A percentile compares a stretch with the other conserved stretches of the same genome.
These are phyloP conservation scores for Fusarium sambucinum DNA, from an alignment of 2,329 filamentous ascomycete species.

Conservation along the genomic window DNA sequence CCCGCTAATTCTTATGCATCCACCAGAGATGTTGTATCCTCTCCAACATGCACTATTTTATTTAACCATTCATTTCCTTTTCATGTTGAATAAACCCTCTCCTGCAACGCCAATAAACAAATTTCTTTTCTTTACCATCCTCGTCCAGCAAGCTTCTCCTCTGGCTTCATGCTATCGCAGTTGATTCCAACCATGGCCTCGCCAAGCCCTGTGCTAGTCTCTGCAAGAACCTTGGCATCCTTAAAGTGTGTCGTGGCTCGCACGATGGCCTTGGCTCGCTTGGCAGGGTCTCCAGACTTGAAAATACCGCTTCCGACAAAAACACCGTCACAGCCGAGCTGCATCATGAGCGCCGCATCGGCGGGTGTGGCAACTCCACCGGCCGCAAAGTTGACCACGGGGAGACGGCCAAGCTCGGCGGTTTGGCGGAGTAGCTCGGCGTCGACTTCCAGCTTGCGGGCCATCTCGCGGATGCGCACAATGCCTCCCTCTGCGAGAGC, in stretches of 20 bases:
- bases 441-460: slow-evolving; percentile 84
- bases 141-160: slow-evolving; percentile 84
- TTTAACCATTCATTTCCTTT: slow-evolving; percentile 1
- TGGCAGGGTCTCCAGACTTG: slow-evolving; percentile 91
- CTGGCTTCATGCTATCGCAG: slow-evolving; percentile 79
- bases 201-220: slow-evolving; percentile 89
- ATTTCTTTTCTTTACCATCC: slow-evolving; percentile 74
- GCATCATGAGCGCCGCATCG: slow-evolving; percentile 97
- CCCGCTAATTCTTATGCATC: slow-evolving; percentile 32
- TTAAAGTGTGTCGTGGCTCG: slow-evolving; percentile 92
- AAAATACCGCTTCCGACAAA: slow-evolving; percentile 98
- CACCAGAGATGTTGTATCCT: slow-evolving; percentile 14
- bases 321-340: slow-evolving; percentile 96
- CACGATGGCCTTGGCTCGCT: slow-evolving; percentile 94
- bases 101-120: slow-evolving; percentile 25
- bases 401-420: slow-evolving; percentile 86
- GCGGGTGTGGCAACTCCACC: slow-evolving; percentile 99
- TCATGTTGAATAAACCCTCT: slow-evolving; percentile 31
- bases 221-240: slow-evolving; percentile 85
- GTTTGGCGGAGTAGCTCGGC: slow-evolving; percentile 86
- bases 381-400: slow-evolving; percentile 97
- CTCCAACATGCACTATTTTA: not conserved
- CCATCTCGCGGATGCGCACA: slow-evolving; percentile 73
- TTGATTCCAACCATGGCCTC: slow-evolving; percentile 99
- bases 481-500: slow-evolving; percentile 71